phyloP scores from a whole-genome alignment of 2,329 filamentous ascomycete species.

The Setomelanomma holmii region DNA sequence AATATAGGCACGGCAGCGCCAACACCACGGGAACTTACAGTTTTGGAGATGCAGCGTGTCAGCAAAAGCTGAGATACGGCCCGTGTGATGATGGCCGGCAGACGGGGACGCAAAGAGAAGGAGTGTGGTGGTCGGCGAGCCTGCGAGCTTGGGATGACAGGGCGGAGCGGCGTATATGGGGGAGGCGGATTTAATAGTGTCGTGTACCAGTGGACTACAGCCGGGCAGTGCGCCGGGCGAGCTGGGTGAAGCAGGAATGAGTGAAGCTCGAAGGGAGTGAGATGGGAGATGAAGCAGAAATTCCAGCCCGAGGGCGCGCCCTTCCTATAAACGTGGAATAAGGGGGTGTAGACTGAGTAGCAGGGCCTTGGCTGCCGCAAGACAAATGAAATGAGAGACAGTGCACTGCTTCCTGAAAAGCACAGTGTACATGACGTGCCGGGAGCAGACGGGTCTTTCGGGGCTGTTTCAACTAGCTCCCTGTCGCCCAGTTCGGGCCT shows the following conservation, averaged over 20 bases:
- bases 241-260: slow-evolving; percentile 26
- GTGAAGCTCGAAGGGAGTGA: slow-evolving; percentile 35
- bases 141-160: slow-evolving; percentile 13
- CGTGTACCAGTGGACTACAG: slow-evolving; percentile 39
- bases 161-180: slow-evolving; percentile 7
- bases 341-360: slow-evolving; percentile 41
- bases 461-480: slow-evolving; percentile 47
- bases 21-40: slow-evolving; percentile 25
- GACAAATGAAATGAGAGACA: slow-evolving; percentile 50
- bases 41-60: slow-evolving; percentile 24
- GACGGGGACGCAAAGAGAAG: slow-evolving; percentile 18
- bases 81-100: slow-evolving; percentile 18
- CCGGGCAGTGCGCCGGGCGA: slow-evolving; percentile 34
- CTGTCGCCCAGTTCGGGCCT: slow-evolving; percentile 34
- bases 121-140: slow-evolving; percentile 21
- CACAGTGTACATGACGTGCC: slow-evolving; percentile 50
- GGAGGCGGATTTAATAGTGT: slow-evolving; percentile 35
- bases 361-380: slow-evolving; percentile 45
- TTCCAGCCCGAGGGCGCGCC: slow-evolving; percentile 34
- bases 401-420: slow-evolving; percentile 43
- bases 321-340: slow-evolving; percentile 37
- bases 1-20: slow-evolving; percentile 12
- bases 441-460: slow-evolving; percentile 46
- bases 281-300: slow-evolving; percentile 24
- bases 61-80: slow-evolving; percentile 32